Base-by-base conservation (phyloP, 495 filamentous ascomycete genomes). In the Daldinia childiae region DNA sequence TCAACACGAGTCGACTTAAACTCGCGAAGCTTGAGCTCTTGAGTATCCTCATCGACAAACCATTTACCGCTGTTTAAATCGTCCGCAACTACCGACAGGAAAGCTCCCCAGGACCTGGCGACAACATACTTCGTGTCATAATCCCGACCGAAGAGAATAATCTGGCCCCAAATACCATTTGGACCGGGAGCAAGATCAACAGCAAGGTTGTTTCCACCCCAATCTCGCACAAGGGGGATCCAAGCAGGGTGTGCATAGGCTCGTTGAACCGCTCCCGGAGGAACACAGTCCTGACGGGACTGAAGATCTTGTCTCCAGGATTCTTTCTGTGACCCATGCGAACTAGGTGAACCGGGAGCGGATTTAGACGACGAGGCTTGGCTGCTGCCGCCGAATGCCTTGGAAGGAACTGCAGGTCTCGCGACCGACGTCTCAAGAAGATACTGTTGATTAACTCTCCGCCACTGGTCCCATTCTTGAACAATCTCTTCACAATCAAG, bases 91-190 rank as follows among this genome's bases (percentile, higher is more conserved):
- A 88, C 88, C 12, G 93, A 94, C 12, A 99, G 80, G 74, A 99
- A 94, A 9, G 90, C 85, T 17, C 91, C 88, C 95, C 95, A 99
- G 3, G 95, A 98, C 48, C 92, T 90, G 30, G 95, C 91, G 62
- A 99, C 86, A 26, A 99, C 95, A 74, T 95, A 98, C 81, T 98
- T 99, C 81, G 92, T 96, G 79, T 99, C 95, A 79, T 97, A 99
- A 80, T 99, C 95, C 26, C 95, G 92, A 41, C 95, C 95, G 69
- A 97, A 97, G 48, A 99, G 87, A 72, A 99, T 97, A 55, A 99
- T 87, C 76, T 99, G 95, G 52, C 95, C 95, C 94, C 95, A 99
- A 79, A 88, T 89, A 21, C 95, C 95, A 15, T 87, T 87, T 2
- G 95, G 92, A 2, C 95, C 96, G 38, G 95, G 95, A 21, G 96